These are phyloP conservation scores for Xylaria venustula DNA, from an alignment of 495 filamentous ascomycete species.

Conservation along the genomic window DNA sequence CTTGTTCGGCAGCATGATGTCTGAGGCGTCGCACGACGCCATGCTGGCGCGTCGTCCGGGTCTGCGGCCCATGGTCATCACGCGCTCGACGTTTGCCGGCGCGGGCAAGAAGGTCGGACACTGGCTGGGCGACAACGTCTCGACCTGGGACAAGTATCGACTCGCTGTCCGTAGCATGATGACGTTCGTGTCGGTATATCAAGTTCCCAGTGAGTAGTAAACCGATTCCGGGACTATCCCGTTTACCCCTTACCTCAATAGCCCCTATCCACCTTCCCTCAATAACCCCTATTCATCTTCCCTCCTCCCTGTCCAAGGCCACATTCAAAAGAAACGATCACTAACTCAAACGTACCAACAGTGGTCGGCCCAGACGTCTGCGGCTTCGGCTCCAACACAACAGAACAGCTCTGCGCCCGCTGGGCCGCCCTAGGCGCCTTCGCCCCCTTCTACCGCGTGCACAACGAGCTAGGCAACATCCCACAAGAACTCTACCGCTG, in stretches of 20 bases:
- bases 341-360: background rate
- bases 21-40: slow-evolving; percentile 58
- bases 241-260: no score
- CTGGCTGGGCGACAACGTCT: slow-evolving; percentile 85
- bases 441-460: slow-evolving; percentile 81
- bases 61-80: slow-evolving; percentile 75
- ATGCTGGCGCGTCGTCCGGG: slow-evolving; percentile 68
- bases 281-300: background rate
- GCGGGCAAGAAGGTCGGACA: slow-evolving; percentile 77
- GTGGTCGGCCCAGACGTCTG: slow-evolving; percentile 83
- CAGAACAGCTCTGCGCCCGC: slow-evolving; percentile 75
- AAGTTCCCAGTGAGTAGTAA: slow-evolving; percentile 63
- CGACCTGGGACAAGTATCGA: slow-evolving; percentile 71
- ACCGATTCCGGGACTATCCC: no score
- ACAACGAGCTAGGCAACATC: slow-evolving; percentile 42
- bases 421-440: slow-evolving; percentile 85
- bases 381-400: slow-evolving; percentile 71
- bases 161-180: slow-evolving; percentile 66
- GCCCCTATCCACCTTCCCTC: background rate
- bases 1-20: slow-evolving; percentile 87
- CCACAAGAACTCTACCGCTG: slow-evolving; percentile 81
- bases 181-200: slow-evolving; percentile 76
- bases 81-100: slow-evolving; percentile 79
- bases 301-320: no score
- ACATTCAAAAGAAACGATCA: no score